Conservation (phyloP, 208 protist species). For the Entamoeba dispar region DNA sequence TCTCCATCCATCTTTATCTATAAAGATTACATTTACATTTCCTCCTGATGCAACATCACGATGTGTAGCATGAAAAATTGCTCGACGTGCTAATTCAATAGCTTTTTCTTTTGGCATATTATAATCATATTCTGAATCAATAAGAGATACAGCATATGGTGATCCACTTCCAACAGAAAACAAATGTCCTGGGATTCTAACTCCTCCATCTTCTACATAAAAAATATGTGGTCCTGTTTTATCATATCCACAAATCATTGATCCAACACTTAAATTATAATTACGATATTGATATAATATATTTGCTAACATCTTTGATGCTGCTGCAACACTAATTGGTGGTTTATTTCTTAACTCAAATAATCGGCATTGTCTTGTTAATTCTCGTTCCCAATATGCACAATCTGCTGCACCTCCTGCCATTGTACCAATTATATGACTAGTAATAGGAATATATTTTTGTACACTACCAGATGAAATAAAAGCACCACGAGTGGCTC, state of each 20-base stretch:
- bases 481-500: conserved; percentile 84
- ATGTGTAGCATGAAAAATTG: conserved; percentile 96
- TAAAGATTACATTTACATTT: conserved; percentile 48
- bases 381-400: conserved; percentile 90
- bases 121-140: conserved; percentile 59
- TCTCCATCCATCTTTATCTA: neutral
- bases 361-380: conserved; percentile 71
- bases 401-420: conserved; percentile 97
- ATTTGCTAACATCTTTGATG: conserved; percentile 94
- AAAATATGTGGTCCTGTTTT: conserved; percentile 72
- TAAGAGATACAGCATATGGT: conserved; percentile 94
- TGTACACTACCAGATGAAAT: conserved; percentile 92
- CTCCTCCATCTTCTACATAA: conserved; percentile 95
- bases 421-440: conserved; percentile 95
- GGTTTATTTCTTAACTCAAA: conserved; percentile 71
- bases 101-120: conserved; percentile 72
- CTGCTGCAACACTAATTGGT: conserved; percentile 84
- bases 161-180: conserved; percentile 86
- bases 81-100: conserved; percentile 74
- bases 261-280: conserved; percentile 72
- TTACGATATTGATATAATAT: conserved; percentile 91
- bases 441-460: conserved; percentile 98
- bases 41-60: conserved; percentile 90
- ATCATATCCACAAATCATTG: conserved; percentile 50
- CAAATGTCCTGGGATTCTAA: conserved; percentile 74